Base-by-base conservation (phyloP, 345 rosid species). In the Tarenaya hassleriana region DNA sequence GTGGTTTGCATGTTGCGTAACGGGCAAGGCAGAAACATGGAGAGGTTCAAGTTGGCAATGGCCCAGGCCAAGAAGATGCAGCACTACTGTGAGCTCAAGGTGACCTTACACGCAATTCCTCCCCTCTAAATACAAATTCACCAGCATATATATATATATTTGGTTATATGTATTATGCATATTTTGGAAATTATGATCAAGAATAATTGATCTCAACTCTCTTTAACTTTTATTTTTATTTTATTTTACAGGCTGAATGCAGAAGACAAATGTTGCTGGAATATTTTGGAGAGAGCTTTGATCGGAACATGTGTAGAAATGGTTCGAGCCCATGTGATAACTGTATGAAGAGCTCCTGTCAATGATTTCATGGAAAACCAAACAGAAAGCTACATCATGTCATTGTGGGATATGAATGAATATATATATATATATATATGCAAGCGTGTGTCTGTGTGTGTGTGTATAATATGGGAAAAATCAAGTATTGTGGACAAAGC, bases 31-130 rank as follows among this genome's bases (percentile, higher is more conserved):
- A 48, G 60, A 62, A 81, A 78, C 70, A 82, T 74, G 48, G 78
- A 77, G 29, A 73, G 73, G 68, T 88, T 88, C 58, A 92, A 74
- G 66, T 60, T 78, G 20, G 84, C 90, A 60, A 71, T 92, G 94
- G 71, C 75, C 51, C 98, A 84, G 64, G 95, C 98, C 50, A 62
- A 77, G 77, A 88, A 92, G 77, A 88, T 88, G 98, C 82, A 74
- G 58, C 73, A 52, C 27, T 88, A 88, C 71, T 92, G 98, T 70
- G 98, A 88, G 62, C 77, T 81, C 1, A 83, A 84, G 95, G 96
- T 73, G 63, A 47, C 16, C 41, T 52, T 37, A 37, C 8, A 8
- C 15, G 15, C 8, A 8, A 2, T 8, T 37, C 8, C 3, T 37
- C 29, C 29, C 29, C 5, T 24, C 29, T 24, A 24, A 24, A 24